phyloP scores from a whole-genome alignment of 2,329 filamentous ascomycete genomes.

The Arthrobotrys conoides region DNA sequence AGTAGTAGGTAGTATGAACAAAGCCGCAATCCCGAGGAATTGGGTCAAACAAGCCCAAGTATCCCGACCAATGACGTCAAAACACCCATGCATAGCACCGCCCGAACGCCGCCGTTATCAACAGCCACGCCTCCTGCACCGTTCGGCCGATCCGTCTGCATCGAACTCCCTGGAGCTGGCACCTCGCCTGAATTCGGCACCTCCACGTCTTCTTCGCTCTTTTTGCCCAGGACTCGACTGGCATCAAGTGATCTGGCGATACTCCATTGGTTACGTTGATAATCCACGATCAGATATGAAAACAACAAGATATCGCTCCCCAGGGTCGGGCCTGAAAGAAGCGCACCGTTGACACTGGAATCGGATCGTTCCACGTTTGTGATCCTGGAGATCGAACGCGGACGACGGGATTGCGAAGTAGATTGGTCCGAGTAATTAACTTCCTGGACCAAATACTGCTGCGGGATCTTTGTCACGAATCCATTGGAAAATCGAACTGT shows the following conservation, averaged over 20 bases:
- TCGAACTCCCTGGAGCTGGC: neutral
- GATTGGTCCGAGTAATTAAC: slow-evolving; percentile 3
- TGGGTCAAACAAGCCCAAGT: slow-evolving; percentile 15
- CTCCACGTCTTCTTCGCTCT: neutral
- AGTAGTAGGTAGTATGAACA: neutral
- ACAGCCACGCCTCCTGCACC: slow-evolving; percentile 27
- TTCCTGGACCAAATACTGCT: slow-evolving; percentile 20
- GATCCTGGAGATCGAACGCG: slow-evolving; percentile 13
- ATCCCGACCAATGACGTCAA: slow-evolving; percentile 36
- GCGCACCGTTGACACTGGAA: neutral
- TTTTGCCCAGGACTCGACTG: slow-evolving; percentile 1
- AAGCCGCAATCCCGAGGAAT: slow-evolving; percentile 18
- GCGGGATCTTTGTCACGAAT: slow-evolving; percentile 27
- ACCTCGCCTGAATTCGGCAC: slow-evolving; percentile 8
- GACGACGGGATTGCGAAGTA: neutral
- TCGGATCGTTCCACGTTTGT: slow-evolving; percentile 3
- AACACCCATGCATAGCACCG: slow-evolving; percentile 30
- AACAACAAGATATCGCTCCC: slow-evolving; percentile 15
- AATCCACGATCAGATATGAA: slow-evolving; percentile 34
- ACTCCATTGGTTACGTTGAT: slow-evolving; percentile 31
- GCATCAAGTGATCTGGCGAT: slow-evolving; percentile 27
- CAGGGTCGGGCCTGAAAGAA: slow-evolving; percentile 19
- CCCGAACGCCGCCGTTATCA: slow-evolving; percentile 14
- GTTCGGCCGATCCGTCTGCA: slow-evolving; percentile 34
- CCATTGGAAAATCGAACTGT: slow-evolving; percentile 38